Base-by-base conservation (phyloP, 169 alveolate genomes). In the Amoebophrya sp. region DNA sequence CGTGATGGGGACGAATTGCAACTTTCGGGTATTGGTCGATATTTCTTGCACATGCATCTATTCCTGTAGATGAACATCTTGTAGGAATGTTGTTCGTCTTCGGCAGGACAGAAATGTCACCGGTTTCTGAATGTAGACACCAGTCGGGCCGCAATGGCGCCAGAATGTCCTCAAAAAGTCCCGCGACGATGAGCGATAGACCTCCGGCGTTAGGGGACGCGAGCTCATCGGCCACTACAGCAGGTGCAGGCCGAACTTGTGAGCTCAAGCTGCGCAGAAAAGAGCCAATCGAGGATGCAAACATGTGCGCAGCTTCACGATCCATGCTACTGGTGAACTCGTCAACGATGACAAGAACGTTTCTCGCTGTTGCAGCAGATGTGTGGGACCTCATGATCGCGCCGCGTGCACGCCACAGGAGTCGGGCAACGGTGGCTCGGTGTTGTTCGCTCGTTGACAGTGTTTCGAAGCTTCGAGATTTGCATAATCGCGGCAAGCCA, bases 291-390 rank as follows among this genome's bases (percentile, higher is more conserved):
- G n/a, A 12, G 65, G 6, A 6, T 18, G 65, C 18, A 65, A 65
- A 65, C 83, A 26, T 6, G 38, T 29, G 38, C 2, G 83, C 83
- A 1, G 83, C 33, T 26, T 6, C n/a, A 6, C 83, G 2, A 36
- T 65, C 83, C 83, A 65, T 65, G 83, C 83, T 65, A 0, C 39
- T 26, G 38, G 83, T 65, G 26, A 65, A 65, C 83, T 65, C 83
- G 33, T 65, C 83, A 18, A 65, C 33, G 83, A 29, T 26, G 2
- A 65, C 83, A 0, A 65, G 3, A 36, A 26, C 33, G 38, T 65
- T 18, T 6, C 65, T 47, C 18, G 29, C 65, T 47, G 65, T 6
- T 47, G 65, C 65, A 6, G 29, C 6, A 6, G 65, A 47, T 47
- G 65, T n/a, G n/a, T n/a, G n/a, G n/a, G n/a, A n/a, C n/a, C n/a